Conservation (phyloP, 106 monocot species). For the Amphibolis antarctica region DNA sequence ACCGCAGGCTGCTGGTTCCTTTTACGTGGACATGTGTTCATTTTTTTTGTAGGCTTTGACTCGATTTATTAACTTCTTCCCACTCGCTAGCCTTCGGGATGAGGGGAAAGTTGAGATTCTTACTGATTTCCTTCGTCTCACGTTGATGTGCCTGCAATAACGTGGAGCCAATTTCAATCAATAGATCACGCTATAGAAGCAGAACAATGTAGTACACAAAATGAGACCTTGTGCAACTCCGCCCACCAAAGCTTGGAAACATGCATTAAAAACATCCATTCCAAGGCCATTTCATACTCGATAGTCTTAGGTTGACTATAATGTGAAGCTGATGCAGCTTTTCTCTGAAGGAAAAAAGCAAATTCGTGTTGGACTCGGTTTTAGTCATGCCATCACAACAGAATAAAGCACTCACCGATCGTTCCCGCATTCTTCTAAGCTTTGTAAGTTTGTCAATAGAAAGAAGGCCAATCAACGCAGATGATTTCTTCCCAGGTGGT, state of each 20-base stretch:
- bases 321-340: constrained; percentile 72
- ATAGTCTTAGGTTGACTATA: constrained; percentile 91
- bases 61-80: too few species aligned
- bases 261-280: constrained; percentile 55
- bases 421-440: constrained; percentile 3
- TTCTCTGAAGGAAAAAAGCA: constrained; percentile 31
- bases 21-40: too few species aligned
- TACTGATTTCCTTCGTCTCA: too few species aligned
- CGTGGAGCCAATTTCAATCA: too few species aligned
- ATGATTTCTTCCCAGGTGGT: constrained; percentile 10
- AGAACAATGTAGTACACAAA: too few species aligned
- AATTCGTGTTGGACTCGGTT: background rate
- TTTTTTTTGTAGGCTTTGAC: too few species aligned
- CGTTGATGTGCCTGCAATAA: too few species aligned
- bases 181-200: too few species aligned
- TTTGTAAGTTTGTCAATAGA: constrained; percentile 10
- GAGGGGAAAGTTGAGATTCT: too few species aligned
- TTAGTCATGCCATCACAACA: background rate
- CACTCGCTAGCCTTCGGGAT: too few species aligned
- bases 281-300: constrained; percentile 79
- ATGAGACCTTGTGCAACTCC: constrained; percentile 48
- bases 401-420: constrained; percentile 2
- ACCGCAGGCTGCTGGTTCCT: too few species aligned
- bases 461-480: constrained; percentile 7
- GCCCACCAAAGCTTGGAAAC: constrained; percentile 19